phyloP scores from a whole-genome alignment of 2,329 filamentous ascomycete species.

The Thelonectria blattea region DNA sequence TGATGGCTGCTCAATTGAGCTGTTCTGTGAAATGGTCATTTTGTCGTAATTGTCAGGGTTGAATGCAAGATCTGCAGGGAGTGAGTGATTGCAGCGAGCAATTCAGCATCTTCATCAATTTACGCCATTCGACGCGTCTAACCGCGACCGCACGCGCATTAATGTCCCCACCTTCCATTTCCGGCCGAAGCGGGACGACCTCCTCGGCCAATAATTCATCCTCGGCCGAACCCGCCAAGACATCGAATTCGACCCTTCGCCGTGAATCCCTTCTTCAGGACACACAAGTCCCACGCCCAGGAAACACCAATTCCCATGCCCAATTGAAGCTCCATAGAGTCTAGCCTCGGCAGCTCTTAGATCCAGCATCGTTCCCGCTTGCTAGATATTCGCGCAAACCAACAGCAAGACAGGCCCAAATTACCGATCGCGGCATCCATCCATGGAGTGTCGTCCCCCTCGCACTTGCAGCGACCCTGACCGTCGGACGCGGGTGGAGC shows the following conservation, averaged over 20 bases:
- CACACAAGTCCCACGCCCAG: slow-evolving; percentile 4
- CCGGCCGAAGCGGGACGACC: not conserved
- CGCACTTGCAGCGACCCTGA: not conserved
- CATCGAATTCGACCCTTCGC: not conserved
- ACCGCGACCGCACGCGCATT: slow-evolving; percentile 13
- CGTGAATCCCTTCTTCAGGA: no score
- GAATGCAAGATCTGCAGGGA: not conserved
- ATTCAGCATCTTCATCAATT: slow-evolving; percentile 8
- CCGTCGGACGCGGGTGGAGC: slow-evolving; percentile 2
- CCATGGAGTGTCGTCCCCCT: not conserved
- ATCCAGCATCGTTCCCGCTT: slow-evolving; percentile 19
- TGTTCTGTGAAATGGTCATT: slow-evolving; percentile 30
- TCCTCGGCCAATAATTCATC: slow-evolving; percentile 13
- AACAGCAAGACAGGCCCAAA: slow-evolving; percentile 19
- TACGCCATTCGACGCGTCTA: slow-evolving; percentile 9
- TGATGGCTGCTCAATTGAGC: slow-evolving; percentile 14
- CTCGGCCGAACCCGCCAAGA: not conserved
- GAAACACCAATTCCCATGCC: not conserved
- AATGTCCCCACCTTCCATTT: not conserved
- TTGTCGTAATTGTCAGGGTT: not conserved
- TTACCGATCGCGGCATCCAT: slow-evolving; percentile 17
- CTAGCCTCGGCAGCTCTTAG: slow-evolving; percentile 12
- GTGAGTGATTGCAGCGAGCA: not conserved
- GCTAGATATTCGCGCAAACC: slow-evolving; percentile 28
- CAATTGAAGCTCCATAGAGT: not conserved